These are phyloP conservation scores for Aspergillus persii DNA, from an alignment of 2,329 filamentous ascomycete genomes.

Conservation along the genomic window DNA sequence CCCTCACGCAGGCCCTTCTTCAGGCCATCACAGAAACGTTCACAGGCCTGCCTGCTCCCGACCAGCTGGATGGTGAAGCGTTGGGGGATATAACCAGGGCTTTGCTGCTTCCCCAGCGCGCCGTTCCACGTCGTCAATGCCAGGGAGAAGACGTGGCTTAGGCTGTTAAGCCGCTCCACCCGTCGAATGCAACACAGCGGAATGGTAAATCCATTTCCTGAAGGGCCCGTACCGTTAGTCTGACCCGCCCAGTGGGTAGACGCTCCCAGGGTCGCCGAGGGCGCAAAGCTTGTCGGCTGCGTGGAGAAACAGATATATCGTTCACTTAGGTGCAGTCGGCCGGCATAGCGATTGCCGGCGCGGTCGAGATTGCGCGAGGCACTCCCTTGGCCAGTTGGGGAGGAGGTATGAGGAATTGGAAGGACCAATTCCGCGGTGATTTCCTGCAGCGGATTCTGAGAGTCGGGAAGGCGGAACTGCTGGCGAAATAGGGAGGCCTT, in stretches of 20 bases:
- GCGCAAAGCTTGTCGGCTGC: constrained; percentile 80
- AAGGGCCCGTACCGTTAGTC: constrained; percentile 87
- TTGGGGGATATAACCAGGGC: constrained; percentile 66
- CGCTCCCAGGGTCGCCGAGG: constrained; percentile 72
- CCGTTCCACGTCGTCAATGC: constrained; percentile 94
- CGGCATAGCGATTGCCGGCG: constrained; percentile 79
- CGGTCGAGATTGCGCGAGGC: constrained; percentile 55
- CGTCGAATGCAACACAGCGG: constrained; percentile 87
- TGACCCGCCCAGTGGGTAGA: constrained; percentile 87
- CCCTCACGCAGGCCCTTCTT: constrained; percentile 85
- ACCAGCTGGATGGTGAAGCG: constrained; percentile 89
- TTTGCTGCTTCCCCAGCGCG: constrained; percentile 56
- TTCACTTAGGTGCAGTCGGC: constrained; percentile 91
- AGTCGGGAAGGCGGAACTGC: constrained; percentile 91
- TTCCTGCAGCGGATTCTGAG: constrained; percentile 91
- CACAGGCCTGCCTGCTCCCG: constrained; percentile 82
- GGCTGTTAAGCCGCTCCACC: constrained; percentile 89
- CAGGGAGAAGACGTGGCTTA: constrained; percentile 87
- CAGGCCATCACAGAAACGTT: constrained; percentile 92
- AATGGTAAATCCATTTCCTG: constrained; percentile 92
- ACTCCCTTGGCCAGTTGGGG: constrained; percentile 60
- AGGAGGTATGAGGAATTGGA: constrained; percentile 62
- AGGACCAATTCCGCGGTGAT: constrained; percentile 95
- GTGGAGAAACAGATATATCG: constrained; percentile 96
- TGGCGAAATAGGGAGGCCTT: constrained; percentile 91